A percentile compares a stretch with the other conserved stretches of the same genome.
Conservation (phyloP, 164 flowering plant species). For the Kingdonia uniflora region DNA sequence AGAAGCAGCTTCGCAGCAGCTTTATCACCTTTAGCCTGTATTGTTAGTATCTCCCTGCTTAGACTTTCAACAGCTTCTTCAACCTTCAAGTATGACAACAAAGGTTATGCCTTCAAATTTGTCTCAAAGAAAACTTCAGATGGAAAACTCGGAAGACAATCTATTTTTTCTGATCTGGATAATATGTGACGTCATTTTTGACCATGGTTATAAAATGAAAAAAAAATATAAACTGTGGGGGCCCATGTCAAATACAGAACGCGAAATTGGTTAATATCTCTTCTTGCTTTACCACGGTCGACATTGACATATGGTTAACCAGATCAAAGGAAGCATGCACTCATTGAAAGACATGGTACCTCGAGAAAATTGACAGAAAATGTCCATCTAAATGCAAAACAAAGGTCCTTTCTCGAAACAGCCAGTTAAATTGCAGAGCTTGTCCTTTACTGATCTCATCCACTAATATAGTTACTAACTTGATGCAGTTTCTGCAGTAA, state of each 20-base stretch:
- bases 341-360: constrained; percentile 26
- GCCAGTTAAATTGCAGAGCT: constrained; percentile 91
- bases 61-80: constrained; percentile 74
- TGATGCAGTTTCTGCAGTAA: no score
- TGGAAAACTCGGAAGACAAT: no score
- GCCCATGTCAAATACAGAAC: no score
- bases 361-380: constrained; percentile 74
- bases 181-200: no score
- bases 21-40: constrained; percentile 88
- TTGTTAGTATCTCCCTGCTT: constrained; percentile 74
- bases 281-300: no score
- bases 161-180: no score
- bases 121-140: neutral
- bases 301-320: no score
- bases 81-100: constrained; percentile 36
- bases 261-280: no score
- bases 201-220: no score
- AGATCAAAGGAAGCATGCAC: neutral
- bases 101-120: neutral
- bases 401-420: constrained; percentile 77
- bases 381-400: constrained; percentile 46
- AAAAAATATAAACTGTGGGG: no score
- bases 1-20: constrained; percentile 56
- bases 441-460: constrained; percentile 72
- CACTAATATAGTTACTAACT: neutral